phyloP scores from a whole-genome alignment of 23 red algal species.

The Gracilaria domingensis region DNA sequence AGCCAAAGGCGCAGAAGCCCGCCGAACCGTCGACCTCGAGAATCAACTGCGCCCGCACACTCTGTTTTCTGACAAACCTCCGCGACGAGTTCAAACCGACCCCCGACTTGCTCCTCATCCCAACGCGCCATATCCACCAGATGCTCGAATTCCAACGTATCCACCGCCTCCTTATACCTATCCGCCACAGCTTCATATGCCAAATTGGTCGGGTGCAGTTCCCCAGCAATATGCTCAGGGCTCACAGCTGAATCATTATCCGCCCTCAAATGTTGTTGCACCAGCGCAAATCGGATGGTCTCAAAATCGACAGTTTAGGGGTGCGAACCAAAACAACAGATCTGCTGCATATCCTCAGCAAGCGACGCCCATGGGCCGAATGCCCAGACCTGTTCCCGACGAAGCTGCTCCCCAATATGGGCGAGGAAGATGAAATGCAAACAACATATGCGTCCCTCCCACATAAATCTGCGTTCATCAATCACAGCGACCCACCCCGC shows the following conservation, averaged over 20 bases:
- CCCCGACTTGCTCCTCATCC: neutral
- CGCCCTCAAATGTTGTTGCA: neutral
- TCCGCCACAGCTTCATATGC: neutral
- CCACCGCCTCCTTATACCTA: neutral
- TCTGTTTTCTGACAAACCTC: constrained; percentile 57
- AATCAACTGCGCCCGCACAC: constrained; percentile 37
- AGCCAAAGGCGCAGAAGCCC: constrained; percentile 46
- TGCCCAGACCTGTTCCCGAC: constrained; percentile 12
- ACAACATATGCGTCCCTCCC: neutral
- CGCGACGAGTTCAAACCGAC: neutral
- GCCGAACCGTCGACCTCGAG: constrained; percentile 1
- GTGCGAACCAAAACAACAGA: neutral
- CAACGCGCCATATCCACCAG: neutral
- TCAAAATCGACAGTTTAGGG: constrained; percentile 2
- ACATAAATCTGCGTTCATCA: neutral
- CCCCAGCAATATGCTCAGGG: neutral
- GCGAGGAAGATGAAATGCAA: neutral
- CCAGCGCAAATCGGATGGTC: constrained; percentile 34
- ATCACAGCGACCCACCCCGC: neutral
- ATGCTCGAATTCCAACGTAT: neutral
- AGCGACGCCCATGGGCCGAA: neutral
- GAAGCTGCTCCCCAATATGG: constrained; percentile 14
- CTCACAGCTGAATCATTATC: neutral
- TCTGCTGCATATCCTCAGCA: constrained; percentile 1
- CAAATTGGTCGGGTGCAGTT: constrained; percentile 2